Percentiles rank a stretch among this genome's conserved stretches.
phyloP scores from a whole-genome alignment of 2,329 filamentous ascomycete genomes.

The Ascochyta fabae region DNA sequence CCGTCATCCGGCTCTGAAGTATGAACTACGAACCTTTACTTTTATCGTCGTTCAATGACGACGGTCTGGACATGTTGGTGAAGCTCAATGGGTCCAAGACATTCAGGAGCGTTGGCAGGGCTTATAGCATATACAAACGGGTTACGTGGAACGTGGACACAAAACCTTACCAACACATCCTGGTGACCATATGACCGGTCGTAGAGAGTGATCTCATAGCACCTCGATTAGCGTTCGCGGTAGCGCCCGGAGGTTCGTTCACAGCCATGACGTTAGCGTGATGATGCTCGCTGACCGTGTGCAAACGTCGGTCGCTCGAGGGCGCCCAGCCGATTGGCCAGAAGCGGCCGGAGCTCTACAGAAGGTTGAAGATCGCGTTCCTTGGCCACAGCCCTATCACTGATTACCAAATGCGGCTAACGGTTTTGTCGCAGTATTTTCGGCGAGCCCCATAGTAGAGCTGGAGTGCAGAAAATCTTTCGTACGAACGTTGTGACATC shows the following conservation, averaged over 20 bases:
- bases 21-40: conserved; percentile 16
- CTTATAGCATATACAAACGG: background rate
- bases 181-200: conserved; percentile 2
- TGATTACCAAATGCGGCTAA: conserved; percentile 4
- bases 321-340: background rate
- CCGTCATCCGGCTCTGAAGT: background rate
- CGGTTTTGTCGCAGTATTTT: background rate
- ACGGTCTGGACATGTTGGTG: conserved; percentile 17
- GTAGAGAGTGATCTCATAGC: conserved; percentile 12
- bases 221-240: background rate
- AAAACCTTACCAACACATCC: background rate
- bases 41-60: conserved; percentile 18
- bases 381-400: conserved; percentile 1
- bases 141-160: background rate
- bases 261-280: conserved; percentile 9
- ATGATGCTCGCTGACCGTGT: background rate
- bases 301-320: background rate
- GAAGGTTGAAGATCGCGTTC: background rate
- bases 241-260: background rate
- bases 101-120: background rate
- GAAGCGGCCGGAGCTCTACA: background rate
- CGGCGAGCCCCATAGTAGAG: background rate
- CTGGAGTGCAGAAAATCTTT: background rate
- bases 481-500: background rate
- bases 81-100: background rate